Conservation (phyloP, 2,329 filamentous ascomycete species). For the Tolypocladium sp. region DNA sequence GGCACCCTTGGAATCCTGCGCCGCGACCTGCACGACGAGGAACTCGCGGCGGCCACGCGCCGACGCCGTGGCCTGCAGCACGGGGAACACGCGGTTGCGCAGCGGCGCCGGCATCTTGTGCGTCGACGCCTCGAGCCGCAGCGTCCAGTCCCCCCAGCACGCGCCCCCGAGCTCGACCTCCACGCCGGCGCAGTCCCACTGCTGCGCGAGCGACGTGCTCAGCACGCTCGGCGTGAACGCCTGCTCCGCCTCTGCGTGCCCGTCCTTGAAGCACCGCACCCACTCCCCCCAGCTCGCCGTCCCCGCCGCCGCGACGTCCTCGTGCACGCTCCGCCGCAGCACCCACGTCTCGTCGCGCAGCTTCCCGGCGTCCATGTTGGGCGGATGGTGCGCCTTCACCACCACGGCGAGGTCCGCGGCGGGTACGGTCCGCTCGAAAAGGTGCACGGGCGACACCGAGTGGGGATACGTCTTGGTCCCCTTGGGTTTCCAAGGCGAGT, state of each 20-base stretch:
- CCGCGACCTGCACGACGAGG: constrained; percentile 47
- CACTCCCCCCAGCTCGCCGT: constrained; percentile 60
- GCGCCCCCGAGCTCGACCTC: constrained; percentile 26
- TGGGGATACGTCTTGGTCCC: constrained; percentile 37
- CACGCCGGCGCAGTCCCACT: constrained; percentile 36
- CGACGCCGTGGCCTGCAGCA: constrained; percentile 50
- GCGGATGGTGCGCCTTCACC: constrained; percentile 21
- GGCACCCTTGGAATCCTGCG: constrained; percentile 24
- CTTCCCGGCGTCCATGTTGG: constrained; percentile 10
- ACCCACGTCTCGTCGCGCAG: constrained; percentile 49
- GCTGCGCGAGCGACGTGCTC: constrained; percentile 24
- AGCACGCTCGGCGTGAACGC: constrained; percentile 29
- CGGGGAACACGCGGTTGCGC: constrained; percentile 55
- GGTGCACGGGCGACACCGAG: constrained; percentile 41
- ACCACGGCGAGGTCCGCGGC: constrained; percentile 31
- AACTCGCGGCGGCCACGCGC: constrained; percentile 35
- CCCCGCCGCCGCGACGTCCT: constrained; percentile 35
- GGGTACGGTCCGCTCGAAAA: constrained; percentile 42
- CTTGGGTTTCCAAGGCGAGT: constrained; percentile 38
- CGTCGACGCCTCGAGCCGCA: constrained; percentile 53
- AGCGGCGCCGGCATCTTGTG: constrained; percentile 54
- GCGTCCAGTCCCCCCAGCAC: constrained; percentile 37
- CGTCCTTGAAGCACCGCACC: constrained; percentile 44
- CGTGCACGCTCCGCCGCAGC: constrained; percentile 53
- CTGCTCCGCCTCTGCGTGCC: constrained; percentile 29